phyloP scores from a whole-genome alignment of 257 asterid genomes.

The Striga asiatica region DNA sequence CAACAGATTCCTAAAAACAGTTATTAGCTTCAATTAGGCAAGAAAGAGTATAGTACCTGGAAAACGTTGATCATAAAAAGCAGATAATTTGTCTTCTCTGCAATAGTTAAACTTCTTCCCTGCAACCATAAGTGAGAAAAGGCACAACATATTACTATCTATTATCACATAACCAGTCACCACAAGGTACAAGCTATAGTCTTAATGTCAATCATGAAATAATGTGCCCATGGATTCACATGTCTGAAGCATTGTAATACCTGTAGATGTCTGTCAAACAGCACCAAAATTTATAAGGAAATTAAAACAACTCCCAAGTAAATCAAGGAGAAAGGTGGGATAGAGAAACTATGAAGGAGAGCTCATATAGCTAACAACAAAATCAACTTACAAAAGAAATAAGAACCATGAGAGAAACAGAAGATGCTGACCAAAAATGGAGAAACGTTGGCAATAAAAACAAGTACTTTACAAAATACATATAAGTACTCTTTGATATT shows the following conservation, averaged over 20 bases:
- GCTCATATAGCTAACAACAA: background rate
- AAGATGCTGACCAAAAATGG: background rate
- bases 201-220: conserved; percentile 1
- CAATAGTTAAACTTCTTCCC: conserved; percentile 74
- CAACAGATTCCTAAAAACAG: background rate
- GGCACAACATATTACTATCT: conserved; percentile 1
- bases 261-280: background rate
- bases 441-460: background rate
- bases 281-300: background rate
- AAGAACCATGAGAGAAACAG: background rate
- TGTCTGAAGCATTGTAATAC: conserved; percentile 6
- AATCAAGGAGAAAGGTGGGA: background rate
- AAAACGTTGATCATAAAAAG: conserved; percentile 96
- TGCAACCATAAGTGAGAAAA: conserved; percentile 34
- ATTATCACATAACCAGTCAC: background rate
- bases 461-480: too few species aligned
- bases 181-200: background rate
- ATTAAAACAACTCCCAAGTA: background rate
- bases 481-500: too few species aligned
- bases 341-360: background rate
- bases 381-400: conserved; percentile 6
- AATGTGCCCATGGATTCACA: background rate
- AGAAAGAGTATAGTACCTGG: conserved; percentile 46
- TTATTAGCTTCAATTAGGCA: background rate
- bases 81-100: conserved; percentile 91